These are phyloP conservation scores for Sesbania bispinosa DNA, from an alignment of 306 rosid genomes.

Conservation along the genomic window DNA sequence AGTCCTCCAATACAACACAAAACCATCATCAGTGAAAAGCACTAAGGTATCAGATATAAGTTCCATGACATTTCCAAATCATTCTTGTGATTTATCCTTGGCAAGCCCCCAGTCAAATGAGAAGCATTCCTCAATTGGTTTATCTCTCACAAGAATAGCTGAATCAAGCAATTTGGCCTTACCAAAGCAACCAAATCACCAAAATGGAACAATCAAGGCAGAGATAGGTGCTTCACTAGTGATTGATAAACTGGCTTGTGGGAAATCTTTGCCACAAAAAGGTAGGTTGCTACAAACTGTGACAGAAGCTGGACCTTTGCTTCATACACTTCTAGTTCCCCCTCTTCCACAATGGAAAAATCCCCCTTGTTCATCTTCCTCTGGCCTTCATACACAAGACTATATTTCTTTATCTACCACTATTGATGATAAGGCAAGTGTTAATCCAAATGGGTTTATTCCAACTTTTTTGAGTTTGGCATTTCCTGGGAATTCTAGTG, in stretches of 20 bases:
- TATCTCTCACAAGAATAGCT: conserved; percentile 1
- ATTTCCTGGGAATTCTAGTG: conserved; percentile 30
- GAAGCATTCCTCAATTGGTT: neutral
- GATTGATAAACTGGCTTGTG: conserved; percentile 23
- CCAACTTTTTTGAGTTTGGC: conserved; percentile 37
- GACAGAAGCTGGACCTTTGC: conserved; percentile 46
- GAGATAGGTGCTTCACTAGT: conserved; percentile 16
- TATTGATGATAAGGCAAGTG: neutral
- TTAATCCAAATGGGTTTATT: conserved; percentile 12
- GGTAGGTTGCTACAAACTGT: conserved; percentile 49
- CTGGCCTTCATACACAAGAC: neutral
- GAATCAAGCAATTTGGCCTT: conserved; percentile 4
- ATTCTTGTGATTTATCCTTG: conserved; percentile 25
- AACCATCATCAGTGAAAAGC: neutral
- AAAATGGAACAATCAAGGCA: neutral
- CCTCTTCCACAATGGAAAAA: conserved; percentile 45
- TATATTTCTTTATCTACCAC: neutral
- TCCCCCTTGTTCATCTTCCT: conserved; percentile 28
- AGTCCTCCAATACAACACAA: neutral
- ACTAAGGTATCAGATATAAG: conserved; percentile 1
- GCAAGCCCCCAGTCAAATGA: conserved; percentile 17
- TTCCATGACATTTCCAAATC: neutral
- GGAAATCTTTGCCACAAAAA: conserved; percentile 44
- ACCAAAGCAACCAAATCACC: conserved; percentile 4
- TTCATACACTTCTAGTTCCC: conserved; percentile 45